Percentiles rank a stretch among this genome's conserved stretches.
Evolutionary conservation across 345 rosid species (phyloP).

Genomic region (Lepidium sativum): DNA sequence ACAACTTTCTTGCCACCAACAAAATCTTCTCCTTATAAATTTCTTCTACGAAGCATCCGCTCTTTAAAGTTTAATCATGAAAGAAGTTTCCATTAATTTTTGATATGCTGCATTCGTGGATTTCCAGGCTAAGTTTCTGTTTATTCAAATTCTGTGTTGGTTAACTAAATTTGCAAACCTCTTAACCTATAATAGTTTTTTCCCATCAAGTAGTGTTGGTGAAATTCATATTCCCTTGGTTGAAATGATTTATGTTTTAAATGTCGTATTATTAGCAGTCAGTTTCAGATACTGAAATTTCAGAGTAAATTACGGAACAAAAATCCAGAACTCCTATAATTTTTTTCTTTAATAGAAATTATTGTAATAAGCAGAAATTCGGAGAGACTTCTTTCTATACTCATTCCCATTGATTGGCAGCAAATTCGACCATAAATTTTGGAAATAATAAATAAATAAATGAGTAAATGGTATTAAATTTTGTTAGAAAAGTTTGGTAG

Average conservation of each 20-base stretch:
- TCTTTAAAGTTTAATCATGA: no score
- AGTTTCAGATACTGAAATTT: no score
- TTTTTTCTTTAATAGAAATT: neutral
- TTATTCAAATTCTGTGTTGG: neutral
- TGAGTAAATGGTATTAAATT: conserved; percentile 12
- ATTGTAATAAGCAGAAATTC: neutral
- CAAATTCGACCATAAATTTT: neutral
- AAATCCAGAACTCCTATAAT: no score
- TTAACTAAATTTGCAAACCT: neutral
- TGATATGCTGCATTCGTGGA: neutral
- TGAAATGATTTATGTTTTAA: no score
- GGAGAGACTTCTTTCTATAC: neutral
- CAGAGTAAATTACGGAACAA: no score
- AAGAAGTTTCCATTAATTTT: neutral
- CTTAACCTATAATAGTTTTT: neutral
- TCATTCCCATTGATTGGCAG: neutral
- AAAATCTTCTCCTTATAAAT: neutral
- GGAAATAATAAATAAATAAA: conserved; percentile 7
- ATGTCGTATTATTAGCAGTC: no score
- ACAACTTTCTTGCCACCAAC: conserved; percentile 5
- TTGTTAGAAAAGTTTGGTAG: conserved; percentile 25
- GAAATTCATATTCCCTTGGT: neutral
- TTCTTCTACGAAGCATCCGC: no score
- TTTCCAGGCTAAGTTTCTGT: neutral
- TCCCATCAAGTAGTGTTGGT: neutral